Evolutionary conservation across 441 rosid species (phyloP).

Genomic region (Mallotus japonicus): DNA sequence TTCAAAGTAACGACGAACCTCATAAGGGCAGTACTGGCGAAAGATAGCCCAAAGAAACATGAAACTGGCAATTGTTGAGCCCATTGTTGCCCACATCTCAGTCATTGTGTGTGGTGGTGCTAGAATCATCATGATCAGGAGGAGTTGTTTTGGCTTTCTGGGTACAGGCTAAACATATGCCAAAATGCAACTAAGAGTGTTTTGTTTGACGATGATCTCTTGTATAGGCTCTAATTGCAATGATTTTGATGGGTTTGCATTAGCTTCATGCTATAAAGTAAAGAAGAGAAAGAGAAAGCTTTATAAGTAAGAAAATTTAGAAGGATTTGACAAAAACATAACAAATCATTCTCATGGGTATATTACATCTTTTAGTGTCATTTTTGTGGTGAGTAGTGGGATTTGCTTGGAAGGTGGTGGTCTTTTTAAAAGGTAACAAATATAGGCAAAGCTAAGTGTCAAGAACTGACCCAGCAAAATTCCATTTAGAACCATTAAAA

Average conservation of each 20-base stretch:
- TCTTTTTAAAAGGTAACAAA: not conserved
- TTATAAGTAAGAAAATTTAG: not conserved
- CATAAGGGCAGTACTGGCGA: constrained; percentile 53
- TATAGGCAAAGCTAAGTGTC: not conserved
- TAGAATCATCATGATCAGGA: constrained; percentile 9
- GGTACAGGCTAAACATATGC: not conserved
- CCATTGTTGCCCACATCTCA: constrained; percentile 56
- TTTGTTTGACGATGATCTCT: too few species aligned
- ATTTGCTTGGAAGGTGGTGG: not conserved
- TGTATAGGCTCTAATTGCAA: not conserved
- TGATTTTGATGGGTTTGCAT: not conserved
- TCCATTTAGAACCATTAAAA: too few species aligned
- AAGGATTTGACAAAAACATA: not conserved
- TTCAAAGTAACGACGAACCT: constrained; percentile 42
- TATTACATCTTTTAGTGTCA: not conserved
- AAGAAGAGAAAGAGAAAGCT: not conserved
- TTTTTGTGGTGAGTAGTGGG: constrained; percentile 10
- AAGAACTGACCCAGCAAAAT: not conserved
- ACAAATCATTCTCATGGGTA: not conserved
- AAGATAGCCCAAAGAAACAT: constrained; percentile 59
- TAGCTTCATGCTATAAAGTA: not conserved
- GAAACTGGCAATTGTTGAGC: constrained; percentile 57
- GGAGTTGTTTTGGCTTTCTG: not conserved
- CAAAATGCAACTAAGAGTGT: not conserved
- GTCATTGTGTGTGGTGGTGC: constrained; percentile 37